Conservation (phyloP, 1,284 basidiomycete genomes). For the Cronartium ribicola region DNA sequence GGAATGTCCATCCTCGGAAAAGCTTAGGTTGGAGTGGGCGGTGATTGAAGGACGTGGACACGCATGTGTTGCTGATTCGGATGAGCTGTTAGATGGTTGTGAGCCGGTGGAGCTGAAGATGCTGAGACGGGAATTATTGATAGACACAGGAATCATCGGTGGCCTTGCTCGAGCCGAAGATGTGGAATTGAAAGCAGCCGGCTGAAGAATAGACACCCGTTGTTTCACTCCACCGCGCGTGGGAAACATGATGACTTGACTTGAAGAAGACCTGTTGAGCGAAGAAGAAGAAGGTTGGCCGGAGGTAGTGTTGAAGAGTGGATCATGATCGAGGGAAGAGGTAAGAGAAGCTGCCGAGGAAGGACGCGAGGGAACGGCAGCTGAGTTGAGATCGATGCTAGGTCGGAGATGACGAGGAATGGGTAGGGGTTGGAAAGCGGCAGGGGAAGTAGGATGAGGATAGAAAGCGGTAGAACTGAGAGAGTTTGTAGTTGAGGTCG, state of each 20-base stretch:
- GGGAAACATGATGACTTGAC: constrained; percentile 13
- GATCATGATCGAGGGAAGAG: constrained; percentile 1
- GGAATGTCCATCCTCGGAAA: not conserved
- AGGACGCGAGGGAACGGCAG: not conserved
- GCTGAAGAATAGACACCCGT: constrained; percentile 7
- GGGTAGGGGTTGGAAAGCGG: too few species aligned
- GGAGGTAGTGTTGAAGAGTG: not conserved
- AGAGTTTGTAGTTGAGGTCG: too few species aligned
- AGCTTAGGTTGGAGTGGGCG: not conserved
- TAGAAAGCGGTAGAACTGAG: too few species aligned
- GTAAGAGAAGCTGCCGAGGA: not conserved
- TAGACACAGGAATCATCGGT: constrained; percentile 7
- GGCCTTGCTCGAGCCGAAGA: constrained; percentile 1
- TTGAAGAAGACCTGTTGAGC: not conserved
- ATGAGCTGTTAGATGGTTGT: not conserved
- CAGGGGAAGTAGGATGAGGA: too few species aligned
- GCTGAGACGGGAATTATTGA: not conserved
- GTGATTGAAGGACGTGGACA: not conserved
- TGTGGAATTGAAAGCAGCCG: not conserved
- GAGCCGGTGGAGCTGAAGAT: not conserved
- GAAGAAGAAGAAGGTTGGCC: not conserved
- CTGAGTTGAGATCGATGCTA: not conserved
- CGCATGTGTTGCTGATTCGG: not conserved
- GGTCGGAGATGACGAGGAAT: not conserved
- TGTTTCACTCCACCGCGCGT: constrained; percentile 8